A percentile compares a stretch with the other conserved stretches of the same genome.
These are phyloP conservation scores for Dactylellina parvicollis DNA, from an alignment of 2,329 filamentous ascomycete genomes.

Conservation along the genomic window DNA sequence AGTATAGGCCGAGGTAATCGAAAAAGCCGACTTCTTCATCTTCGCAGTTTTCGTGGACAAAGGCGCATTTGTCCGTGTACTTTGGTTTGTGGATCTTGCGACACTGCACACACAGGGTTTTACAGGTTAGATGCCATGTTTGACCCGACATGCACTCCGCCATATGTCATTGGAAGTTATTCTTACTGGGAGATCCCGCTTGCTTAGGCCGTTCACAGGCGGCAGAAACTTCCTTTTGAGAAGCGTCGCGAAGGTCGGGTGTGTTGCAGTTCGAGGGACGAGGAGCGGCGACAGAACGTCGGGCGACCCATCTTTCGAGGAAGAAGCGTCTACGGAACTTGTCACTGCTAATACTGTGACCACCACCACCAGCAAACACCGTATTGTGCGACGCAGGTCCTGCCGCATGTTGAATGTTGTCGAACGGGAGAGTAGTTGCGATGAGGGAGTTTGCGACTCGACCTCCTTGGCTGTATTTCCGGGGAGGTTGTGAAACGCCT, in stretches of 20 bases:
- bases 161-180: background rate
- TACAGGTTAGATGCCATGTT: background rate
- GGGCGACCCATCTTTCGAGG: constrained; percentile 18
- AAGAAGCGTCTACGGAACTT: constrained; percentile 9
- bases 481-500: background rate
- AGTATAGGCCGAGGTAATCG: constrained; percentile 89
- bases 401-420: constrained; percentile 21
- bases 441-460: background rate
- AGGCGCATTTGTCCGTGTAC: constrained; percentile 83
- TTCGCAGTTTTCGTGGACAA: constrained; percentile 80
- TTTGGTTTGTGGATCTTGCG: constrained; percentile 74
- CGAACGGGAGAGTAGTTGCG: background rate
- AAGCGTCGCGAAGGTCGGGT: constrained; percentile 31
- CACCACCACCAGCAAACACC: constrained; percentile 27
- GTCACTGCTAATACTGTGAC: constrained; percentile 15
- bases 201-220: constrained; percentile 13
- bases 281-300: constrained; percentile 2
- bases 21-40: constrained; percentile 91
- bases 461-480: background rate
- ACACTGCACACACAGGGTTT: too few species aligned
- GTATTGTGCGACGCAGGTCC: constrained; percentile 29
- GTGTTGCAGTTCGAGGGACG: constrained; percentile 21
- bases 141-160: background rate
- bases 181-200: constrained; percentile 54
- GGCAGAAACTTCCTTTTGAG: constrained; percentile 37